These are phyloP conservation scores for Coemansia sp. DNA, from an alignment of 192 early-diverging fungal species.

Conservation along the genomic window DNA sequence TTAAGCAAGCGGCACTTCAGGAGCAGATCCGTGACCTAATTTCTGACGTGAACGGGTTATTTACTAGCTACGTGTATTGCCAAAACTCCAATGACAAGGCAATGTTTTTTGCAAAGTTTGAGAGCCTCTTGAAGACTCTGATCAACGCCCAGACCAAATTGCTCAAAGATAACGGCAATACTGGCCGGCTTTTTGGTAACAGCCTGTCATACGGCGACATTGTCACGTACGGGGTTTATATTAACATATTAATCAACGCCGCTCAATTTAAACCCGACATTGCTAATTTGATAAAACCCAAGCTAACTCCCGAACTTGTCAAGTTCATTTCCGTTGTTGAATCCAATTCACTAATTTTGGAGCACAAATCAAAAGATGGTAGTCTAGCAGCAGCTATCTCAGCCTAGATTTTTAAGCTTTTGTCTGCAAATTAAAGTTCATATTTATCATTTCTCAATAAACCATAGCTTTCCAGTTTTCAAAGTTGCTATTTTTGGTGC, in stretches of 20 bases:
- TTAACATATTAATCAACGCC: slow-evolving; percentile 3
- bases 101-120: not conserved
- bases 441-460: not conserved
- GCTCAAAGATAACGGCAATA: slow-evolving; percentile 55
- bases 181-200: slow-evolving; percentile 56
- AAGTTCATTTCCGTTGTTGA: slow-evolving; percentile 31
- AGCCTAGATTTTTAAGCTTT: not conserved
- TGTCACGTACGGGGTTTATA: slow-evolving; percentile 22
- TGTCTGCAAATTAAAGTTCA: not conserved
- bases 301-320: slow-evolving; percentile 28
- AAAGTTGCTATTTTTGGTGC: too few relatives aligned
- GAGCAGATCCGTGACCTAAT: slow-evolving; percentile 37
- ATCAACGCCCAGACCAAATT: slow-evolving; percentile 36
- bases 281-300: not conserved
- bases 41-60: not conserved
- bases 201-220: slow-evolving; percentile 51
- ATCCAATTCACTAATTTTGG: not conserved
- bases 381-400: not conserved
- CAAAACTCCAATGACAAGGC: not conserved
- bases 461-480: not conserved
- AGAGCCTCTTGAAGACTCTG: slow-evolving; percentile 16
- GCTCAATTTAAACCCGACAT: not conserved
- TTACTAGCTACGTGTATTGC: not conserved
- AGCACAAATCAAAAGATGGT: not conserved
- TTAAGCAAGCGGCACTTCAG: slow-evolving; percentile 36